Base-by-base conservation (phyloP, 2,329 filamentous ascomycete species). In the Geosmithia putterillii region DNA sequence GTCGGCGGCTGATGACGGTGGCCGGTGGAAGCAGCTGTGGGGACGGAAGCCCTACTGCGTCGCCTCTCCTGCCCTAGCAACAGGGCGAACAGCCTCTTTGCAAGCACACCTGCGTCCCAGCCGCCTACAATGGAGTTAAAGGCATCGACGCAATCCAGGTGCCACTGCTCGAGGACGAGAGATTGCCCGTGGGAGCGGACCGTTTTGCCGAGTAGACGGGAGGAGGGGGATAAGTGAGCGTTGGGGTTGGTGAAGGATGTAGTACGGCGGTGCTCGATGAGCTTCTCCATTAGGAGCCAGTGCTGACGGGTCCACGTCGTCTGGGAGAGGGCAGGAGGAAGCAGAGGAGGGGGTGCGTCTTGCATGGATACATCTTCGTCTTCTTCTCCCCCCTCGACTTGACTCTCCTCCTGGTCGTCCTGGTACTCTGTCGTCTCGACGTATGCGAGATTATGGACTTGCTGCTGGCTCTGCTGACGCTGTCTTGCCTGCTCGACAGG, bases 81-180 rank as follows among this genome's bases (percentile, higher is more conserved):
- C 20, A 79, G 57, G 4, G 61, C 57, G 53, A 76, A 77, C 19
- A 79, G 54, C 38, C 74, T 57, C 59, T 71, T 75, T 9, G 66
- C 67, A 7, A 79, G 55, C 10, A 56, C 57, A 7, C 51, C 58
- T 49, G 70, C 73, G 19, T 69, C 65, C 73, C 73, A 78, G 9
- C 60, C 64, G 17, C 66, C 66, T 3, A 74, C 62, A 45, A 69
- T 61, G 12, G 53, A 52, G 45, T 57, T 59, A 51, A 78, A 79
- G 3, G 68, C 73, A 45, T 76, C 69, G 20, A 78, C 65, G 43
- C 76, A 65, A 46, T 79, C 74, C 17, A 78, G 56, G 46, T 79
- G 75, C 74, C 74, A 78, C 45, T 61, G 54, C 55, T 76, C 66
- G 17, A 79, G 59, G 19, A 60, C 47, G 59, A 79, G 60, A 4